Base-by-base conservation (phyloP, 2,329 filamentous ascomycete genomes). In the Microdochium nivale region DNA sequence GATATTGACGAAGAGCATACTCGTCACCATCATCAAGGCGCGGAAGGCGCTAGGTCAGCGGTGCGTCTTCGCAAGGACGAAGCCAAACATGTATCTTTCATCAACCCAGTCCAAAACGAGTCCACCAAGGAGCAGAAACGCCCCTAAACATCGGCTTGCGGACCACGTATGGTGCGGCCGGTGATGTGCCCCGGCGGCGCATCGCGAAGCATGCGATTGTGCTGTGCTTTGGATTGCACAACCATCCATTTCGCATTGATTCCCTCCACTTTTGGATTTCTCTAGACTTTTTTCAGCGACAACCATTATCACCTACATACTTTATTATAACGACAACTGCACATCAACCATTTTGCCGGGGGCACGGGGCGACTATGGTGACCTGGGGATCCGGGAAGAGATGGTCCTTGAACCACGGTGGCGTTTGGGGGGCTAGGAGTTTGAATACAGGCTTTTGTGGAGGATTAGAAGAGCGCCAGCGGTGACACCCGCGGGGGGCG, bases 1-100 rank as follows among this genome's bases (percentile, higher is more conserved):
- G 77, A 76, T 25, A 70, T 83, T 21, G 81, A 83, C 47, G 79
- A 83, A 52, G 79, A 80, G 44, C 70, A 76, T 54, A 72, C 78
- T 48, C 61, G 55, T 35, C 69, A 74, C 33, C 73, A 71, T 51
- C 68, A 69, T 53, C 62, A 73, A 25, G 70, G 67, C 13, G 58
- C 65, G 19, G 60, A 60, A 35, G 60, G 57, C 25, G 50, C 65
- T 2, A 62, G 64, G 32, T 66, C 67, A 10, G 67, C 73, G 10
- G 70, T 78, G 52, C 73, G 75, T 53, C 67, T 80, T 25, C 74
- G 76, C 55, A 80, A 79, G 62, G 75, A 80, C 35, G 77, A 80
- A 47, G 61, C 65, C 46, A 80, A 79, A 56, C 76, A 79, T 51
- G 78, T 81, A 50, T 75, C 76, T 13, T 78, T 81, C 59, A 76